Evolutionary conservation across 1,139 yeast species (phyloP).

Genomic region (Kurtzmaniella natalensis): DNA sequence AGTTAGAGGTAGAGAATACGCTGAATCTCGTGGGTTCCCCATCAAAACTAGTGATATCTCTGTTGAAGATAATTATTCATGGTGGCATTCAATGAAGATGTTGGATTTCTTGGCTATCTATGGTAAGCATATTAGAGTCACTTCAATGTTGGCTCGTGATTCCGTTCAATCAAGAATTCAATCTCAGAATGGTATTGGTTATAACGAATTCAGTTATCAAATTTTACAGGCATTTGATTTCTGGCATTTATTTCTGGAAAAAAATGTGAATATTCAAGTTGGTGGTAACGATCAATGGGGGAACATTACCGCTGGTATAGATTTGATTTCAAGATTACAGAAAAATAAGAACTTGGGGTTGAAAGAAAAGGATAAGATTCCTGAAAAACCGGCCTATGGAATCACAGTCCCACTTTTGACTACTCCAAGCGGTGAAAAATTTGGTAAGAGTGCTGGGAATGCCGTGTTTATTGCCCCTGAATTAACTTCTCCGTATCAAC

Average conservation of each 20-base stretch:
- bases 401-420: constrained; percentile 87
- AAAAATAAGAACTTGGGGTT: constrained; percentile 14
- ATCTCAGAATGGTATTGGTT: constrained; percentile 77
- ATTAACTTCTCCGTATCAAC: constrained; percentile 72
- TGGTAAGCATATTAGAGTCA: constrained; percentile 78
- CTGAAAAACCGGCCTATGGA: constrained; percentile 50
- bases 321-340: constrained; percentile 66
- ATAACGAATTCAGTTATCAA: constrained; percentile 91
- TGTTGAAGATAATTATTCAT: constrained; percentile 61
- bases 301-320: constrained; percentile 93
- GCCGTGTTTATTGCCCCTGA: constrained; percentile 80
- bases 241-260: constrained; percentile 65
- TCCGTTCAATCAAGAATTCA: constrained; percentile 73
- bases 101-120: constrained; percentile 71
- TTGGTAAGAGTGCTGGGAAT: constrained; percentile 96
- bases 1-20: constrained; percentile 56
- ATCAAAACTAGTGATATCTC: constrained; percentile 31
- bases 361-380: constrained; percentile 6
- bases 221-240: constrained; percentile 91
- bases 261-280: constrained; percentile 68
- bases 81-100: constrained; percentile 84
- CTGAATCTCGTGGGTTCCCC: constrained; percentile 51
- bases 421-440: constrained; percentile 86
- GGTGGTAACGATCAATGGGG: constrained; percentile 99
- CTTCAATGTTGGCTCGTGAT: constrained; percentile 86